Percentiles rank a stretch among this genome's conserved stretches.
Evolutionary conservation across 2,329 filamentous ascomycete species (phyloP).

Genomic region (Taxawa tesnikishii): DNA sequence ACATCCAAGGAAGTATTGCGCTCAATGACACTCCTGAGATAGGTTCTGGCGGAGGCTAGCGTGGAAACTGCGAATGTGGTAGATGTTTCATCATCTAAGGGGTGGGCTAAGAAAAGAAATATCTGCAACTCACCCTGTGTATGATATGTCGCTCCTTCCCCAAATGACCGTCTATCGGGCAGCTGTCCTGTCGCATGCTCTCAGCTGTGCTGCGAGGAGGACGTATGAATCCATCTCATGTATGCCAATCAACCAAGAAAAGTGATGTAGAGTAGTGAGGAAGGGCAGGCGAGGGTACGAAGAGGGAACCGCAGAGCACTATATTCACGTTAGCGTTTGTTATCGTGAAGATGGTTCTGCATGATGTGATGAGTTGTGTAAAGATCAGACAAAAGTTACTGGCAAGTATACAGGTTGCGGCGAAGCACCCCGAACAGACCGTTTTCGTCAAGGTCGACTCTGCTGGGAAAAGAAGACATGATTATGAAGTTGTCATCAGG

Average conservation of each 20-base stretch:
- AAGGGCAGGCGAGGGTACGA: not conserved
- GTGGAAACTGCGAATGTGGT: slow-evolving; percentile 83
- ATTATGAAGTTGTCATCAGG: slow-evolving; percentile 61
- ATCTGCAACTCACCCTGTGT: not conserved
- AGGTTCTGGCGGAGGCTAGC: slow-evolving; percentile 35
- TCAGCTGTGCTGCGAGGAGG: too few relatives aligned
- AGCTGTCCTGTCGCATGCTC: too few relatives aligned
- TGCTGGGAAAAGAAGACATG: slow-evolving; percentile 76
- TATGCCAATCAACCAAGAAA: not conserved
- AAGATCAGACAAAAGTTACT: slow-evolving; percentile 70
- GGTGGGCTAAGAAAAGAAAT: not conserved
- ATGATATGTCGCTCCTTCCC: not conserved
- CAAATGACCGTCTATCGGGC: too few relatives aligned
- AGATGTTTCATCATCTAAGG: slow-evolving; percentile 59
- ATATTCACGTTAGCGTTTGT: slow-evolving; percentile 3
- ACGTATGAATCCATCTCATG: not conserved
- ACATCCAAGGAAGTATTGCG: slow-evolving; percentile 29
- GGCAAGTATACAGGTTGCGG: slow-evolving; percentile 74
- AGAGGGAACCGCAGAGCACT: not conserved
- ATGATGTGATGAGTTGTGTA: slow-evolving; percentile 7
- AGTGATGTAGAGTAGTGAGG: too few relatives aligned
- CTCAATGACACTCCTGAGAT: slow-evolving; percentile 23
- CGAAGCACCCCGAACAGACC: slow-evolving; percentile 54
- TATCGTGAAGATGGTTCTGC: not conserved
- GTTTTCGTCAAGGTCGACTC: slow-evolving; percentile 80